These are phyloP conservation scores for Ophiocordyceps camponoti-floridani DNA, from an alignment of 2,329 filamentous ascomycete species.

Conservation along the genomic window DNA sequence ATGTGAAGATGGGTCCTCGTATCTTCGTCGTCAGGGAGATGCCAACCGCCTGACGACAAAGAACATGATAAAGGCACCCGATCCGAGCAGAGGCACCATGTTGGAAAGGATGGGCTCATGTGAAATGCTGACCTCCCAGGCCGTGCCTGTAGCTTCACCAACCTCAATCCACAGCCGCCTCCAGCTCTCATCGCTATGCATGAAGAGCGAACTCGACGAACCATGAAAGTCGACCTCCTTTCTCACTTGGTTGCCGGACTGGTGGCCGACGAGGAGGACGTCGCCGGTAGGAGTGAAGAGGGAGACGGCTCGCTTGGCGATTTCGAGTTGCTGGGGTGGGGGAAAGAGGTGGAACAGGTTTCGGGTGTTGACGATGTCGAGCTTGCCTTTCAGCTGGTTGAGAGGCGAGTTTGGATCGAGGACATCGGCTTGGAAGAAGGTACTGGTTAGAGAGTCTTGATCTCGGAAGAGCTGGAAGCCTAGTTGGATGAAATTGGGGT, in stretches of 20 bases:
- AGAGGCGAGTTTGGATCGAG: background rate
- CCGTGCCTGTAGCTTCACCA: background rate
- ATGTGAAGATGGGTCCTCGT: too few relatives aligned
- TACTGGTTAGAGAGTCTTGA: background rate
- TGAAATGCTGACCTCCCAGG: background rate
- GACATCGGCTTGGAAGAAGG: background rate
- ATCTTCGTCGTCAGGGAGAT: background rate
- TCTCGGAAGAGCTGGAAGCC: background rate
- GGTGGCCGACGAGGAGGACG: background rate
- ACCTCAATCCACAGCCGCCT: background rate
- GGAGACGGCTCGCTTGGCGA: background rate
- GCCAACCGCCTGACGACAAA: background rate
- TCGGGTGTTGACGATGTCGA: background rate
- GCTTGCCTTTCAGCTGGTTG: background rate
- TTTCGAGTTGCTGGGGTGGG: background rate
- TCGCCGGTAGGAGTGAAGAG: background rate
- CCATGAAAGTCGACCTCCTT: background rate
- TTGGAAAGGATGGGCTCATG: background rate
- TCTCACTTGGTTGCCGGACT: background rate
- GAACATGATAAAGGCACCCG: background rate
- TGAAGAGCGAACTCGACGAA: background rate
- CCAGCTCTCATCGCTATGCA: background rate
- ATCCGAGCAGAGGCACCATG: background rate
- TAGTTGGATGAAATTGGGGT: background rate
- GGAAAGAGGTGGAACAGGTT: background rate